These are phyloP conservation scores for Cryptococcus sp. DNA, from an alignment of 1,284 basidiomycete species.

Conservation along the genomic window DNA sequence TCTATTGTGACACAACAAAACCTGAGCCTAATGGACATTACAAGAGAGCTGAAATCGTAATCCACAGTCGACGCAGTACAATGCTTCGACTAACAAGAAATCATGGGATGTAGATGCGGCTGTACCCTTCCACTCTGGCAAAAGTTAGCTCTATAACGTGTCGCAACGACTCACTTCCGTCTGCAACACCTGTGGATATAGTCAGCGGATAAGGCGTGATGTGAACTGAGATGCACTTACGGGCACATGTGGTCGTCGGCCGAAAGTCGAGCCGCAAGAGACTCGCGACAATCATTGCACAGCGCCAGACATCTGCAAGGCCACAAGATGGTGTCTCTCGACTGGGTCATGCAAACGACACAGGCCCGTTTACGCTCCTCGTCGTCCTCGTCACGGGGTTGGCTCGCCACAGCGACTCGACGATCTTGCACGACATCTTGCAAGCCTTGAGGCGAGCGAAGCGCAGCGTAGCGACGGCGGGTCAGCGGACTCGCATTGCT, in stretches of 20 bases:
- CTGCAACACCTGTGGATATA: constrained; percentile 24
- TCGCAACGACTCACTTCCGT: constrained; percentile 26
- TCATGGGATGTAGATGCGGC: constrained; percentile 45
- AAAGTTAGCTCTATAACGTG: constrained; percentile 2
- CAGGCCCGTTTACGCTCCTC: constrained; percentile 45
- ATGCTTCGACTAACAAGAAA: not conserved
- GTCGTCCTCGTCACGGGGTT: constrained; percentile 37
- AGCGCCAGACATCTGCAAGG: constrained; percentile 50
- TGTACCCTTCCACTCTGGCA: constrained; percentile 45
- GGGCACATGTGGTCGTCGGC: constrained; percentile 50
- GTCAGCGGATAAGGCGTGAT: constrained; percentile 4
- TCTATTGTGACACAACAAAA: too few relatives aligned
- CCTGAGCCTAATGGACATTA: too few relatives aligned
- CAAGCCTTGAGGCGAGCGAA: constrained; percentile 20
- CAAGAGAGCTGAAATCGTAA: too few relatives aligned
- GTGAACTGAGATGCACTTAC: constrained; percentile 16
- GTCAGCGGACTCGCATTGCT: constrained; percentile 41
- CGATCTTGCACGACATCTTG: constrained; percentile 24
- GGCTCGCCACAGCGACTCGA: constrained; percentile 16
- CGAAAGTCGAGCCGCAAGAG: constrained; percentile 42
- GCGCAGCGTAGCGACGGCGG: constrained; percentile 40
- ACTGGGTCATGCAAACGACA: constrained; percentile 49
- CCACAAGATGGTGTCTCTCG: constrained; percentile 50
- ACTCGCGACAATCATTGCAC: constrained; percentile 51
- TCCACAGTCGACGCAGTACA: not conserved